Evolutionary conservation across 768 basidiomycete genomes (phyloP), one percentile per base, ranked within the genome.

Genomic region (Boletus sensibilis): DNA sequence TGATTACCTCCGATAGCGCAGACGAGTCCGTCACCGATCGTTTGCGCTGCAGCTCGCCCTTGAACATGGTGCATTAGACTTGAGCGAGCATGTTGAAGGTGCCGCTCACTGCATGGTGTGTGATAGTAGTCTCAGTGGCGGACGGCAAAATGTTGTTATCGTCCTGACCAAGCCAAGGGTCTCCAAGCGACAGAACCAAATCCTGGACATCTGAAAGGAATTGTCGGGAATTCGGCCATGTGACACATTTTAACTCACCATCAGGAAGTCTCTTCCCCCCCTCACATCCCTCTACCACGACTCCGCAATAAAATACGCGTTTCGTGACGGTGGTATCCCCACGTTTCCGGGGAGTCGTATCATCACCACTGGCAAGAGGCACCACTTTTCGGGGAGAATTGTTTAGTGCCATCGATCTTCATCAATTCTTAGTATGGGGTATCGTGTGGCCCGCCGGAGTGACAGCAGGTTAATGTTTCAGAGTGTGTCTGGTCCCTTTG

Each of bases 291-390:
- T 97, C 93, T 31, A 96, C 87, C 14, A 96, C 90, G 20, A 96
- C 90, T 42, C 90, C 91, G 67, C 90, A 92, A 68, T 89, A 89
- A 72, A 95, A 96, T 25, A 87, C 90, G 68, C 94, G 88, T 69
- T 81, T 87, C 7, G 88, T 94, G 59, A 83, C 63, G 49, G 74
- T 70, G 33, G 74, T 66, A 11, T 64, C 68, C 18, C 72, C 71
- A 40, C 80, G 59, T 49, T 63, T 75, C 43, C 79, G 77, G 40
- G 78, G 72, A 27, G 78, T 76, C 27, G 76, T 65, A 62, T 84
- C 85, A 58, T 89, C 84, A 42, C 87, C 88, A 64, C 75, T 80
- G n/a, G 88, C 80, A 33, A 92, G 77, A 38, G 90, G 88, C 10
- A 91, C 78, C 7, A 80, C 75, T 74, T 92, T 92, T 55, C 90